Conservation (phyloP, 108 stramenopile genomes). For the Nitzschia putrida region DNA sequence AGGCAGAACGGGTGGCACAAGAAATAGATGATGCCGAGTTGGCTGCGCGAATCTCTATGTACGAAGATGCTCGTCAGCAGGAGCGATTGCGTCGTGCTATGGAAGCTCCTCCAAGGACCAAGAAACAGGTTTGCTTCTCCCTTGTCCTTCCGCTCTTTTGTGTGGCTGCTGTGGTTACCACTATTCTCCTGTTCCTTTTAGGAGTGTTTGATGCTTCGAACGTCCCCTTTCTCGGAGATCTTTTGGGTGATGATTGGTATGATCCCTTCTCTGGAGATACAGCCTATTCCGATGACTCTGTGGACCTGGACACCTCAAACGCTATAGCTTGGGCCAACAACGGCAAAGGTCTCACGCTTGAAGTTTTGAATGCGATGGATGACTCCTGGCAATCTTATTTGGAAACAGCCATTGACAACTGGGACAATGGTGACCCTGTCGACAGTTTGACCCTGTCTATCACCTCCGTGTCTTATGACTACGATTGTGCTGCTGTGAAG, state of each 20-base stretch:
- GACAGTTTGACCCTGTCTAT: conserved; percentile 67
- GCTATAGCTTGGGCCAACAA: conserved; percentile 34
- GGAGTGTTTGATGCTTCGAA: conserved; percentile 21
- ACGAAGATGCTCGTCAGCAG: conserved; percentile 31
- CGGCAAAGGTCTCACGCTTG: conserved; percentile 50
- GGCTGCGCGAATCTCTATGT: conserved; percentile 23
- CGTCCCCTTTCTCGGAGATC: conserved; percentile 23
- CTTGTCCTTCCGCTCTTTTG: conserved; percentile 1
- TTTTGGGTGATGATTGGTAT: conserved; percentile 26
- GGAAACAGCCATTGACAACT: conserved; percentile 52
- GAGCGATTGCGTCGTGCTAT: neutral
- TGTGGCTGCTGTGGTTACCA: neutral
- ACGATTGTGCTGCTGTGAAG: conserved; percentile 46
- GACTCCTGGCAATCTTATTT: conserved; percentile 58
- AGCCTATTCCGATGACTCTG: conserved; percentile 3
- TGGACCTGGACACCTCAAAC: neutral
- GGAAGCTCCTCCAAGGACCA: neutral
- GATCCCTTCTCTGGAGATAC: neutral
- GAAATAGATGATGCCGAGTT: conserved; percentile 53
- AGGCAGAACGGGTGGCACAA: conserved; percentile 55
- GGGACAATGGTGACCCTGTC: conserved; percentile 69
- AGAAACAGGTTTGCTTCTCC: neutral
- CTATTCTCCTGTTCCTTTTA: conserved; percentile 15
- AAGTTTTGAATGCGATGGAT: conserved; percentile 66
- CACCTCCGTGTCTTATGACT: conserved; percentile 36